phyloP scores from a whole-genome alignment of 164 flowering plant species.

The Houttuynia cordata region DNA sequence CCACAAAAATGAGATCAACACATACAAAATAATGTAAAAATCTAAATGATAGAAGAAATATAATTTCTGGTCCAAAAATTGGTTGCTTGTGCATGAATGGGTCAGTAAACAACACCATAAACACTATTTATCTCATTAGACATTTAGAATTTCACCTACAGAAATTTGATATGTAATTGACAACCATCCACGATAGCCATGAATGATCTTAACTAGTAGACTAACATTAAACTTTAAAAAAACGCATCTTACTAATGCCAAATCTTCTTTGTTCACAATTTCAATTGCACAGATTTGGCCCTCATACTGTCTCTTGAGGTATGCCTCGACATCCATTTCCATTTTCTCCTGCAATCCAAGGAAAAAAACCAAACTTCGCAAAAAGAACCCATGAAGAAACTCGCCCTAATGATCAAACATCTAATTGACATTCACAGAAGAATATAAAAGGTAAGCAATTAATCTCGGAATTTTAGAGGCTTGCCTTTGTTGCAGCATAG shows the following conservation, averaged over 20 bases:
- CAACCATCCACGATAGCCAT: not conserved
- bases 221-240: not conserved
- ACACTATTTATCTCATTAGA: too few relatives aligned
- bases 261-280: slow-evolving; percentile 81
- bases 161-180: not conserved
- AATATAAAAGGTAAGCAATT: too few relatives aligned
- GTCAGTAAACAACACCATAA: too few relatives aligned
- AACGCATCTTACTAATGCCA: slow-evolving; percentile 41
- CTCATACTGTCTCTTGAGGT: slow-evolving; percentile 72
- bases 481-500: slow-evolving; percentile 54
- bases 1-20: too few relatives aligned
- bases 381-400: not conserved
- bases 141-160: too few relatives aligned
- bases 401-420: too few relatives aligned
- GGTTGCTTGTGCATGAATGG: too few relatives aligned
- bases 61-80: too few relatives aligned
- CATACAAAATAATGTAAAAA: too few relatives aligned
- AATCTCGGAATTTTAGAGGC: not conserved
- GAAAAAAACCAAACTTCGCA: too few relatives aligned
- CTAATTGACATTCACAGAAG: not conserved
- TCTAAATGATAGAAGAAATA: too few relatives aligned
- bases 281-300: slow-evolving; percentile 60
- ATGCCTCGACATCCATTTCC: slow-evolving; percentile 86
- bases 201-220: too few relatives aligned
- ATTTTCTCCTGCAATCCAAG: slow-evolving; percentile 38